phyloP scores from a whole-genome alignment of 2,329 filamentous ascomycete genomes.

The Pyrenochaeta sp. region DNA sequence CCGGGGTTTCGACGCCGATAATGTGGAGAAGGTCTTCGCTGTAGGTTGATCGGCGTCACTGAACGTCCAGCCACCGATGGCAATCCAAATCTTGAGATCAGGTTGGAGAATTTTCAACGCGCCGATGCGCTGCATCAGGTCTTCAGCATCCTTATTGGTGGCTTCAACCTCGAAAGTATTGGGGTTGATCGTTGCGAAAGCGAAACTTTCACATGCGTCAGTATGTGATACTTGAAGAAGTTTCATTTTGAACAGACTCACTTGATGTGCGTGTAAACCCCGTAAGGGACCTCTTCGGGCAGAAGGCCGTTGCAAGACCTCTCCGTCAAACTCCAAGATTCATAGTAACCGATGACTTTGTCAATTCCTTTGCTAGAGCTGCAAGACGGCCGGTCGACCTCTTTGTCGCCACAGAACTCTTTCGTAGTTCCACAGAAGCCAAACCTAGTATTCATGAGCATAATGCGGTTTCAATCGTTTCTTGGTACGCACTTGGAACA shows the following conservation, averaged over 20 bases:
- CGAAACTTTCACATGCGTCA: neutral
- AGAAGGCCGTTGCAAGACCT: neutral
- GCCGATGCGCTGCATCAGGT: neutral
- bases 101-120: conserved; percentile 39
- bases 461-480: too few relatives aligned
- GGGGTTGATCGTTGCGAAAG: conserved; percentile 1
- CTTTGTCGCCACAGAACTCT: conserved; percentile 2
- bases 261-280: neutral
- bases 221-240: neutral
- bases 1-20: conserved; percentile 26
- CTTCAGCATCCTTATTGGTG: neutral
- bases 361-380: neutral
- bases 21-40: conserved; percentile 33
- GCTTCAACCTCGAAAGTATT: conserved; percentile 1
- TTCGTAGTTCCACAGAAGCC: conserved; percentile 5
- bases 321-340: neutral
- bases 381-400: neutral
- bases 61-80: conserved; percentile 54
- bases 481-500: neutral
- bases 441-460: too few relatives aligned
- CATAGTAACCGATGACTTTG: conserved; percentile 6
- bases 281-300: neutral
- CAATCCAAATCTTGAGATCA: conserved; percentile 45
- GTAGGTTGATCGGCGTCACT: conserved; percentile 48
- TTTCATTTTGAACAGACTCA: neutral